These are phyloP conservation scores for Fusarium sp. DNA, from an alignment of 2,329 filamentous ascomycete species.

Conservation along the genomic window DNA sequence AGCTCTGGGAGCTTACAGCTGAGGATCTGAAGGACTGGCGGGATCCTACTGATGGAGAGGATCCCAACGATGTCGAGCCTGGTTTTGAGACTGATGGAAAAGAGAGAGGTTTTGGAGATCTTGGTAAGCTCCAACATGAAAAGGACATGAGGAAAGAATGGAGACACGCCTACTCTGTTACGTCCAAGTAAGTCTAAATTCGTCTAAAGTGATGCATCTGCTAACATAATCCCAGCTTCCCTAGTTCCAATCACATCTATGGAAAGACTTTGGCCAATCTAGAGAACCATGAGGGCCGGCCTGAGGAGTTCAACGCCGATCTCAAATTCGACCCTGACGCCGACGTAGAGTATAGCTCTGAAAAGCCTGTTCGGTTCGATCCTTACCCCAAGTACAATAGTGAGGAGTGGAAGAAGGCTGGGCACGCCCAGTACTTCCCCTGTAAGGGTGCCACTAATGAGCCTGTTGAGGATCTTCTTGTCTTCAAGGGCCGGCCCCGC, in stretches of 20 bases:
- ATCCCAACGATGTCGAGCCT: constrained; percentile 52
- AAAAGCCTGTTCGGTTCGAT: constrained; percentile 70
- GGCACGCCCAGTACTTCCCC: constrained; percentile 69
- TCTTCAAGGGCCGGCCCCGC: constrained; percentile 71
- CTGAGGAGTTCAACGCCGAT: constrained; percentile 48
- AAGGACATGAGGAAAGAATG: constrained; percentile 59
- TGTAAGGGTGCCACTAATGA: constrained; percentile 75
- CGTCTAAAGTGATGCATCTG: constrained; percentile 7
- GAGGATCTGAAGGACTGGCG: constrained; percentile 53
- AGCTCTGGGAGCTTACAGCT: constrained; percentile 53
- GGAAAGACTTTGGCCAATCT: constrained; percentile 66
- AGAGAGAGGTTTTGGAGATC: constrained; percentile 48
- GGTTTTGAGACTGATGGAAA: constrained; percentile 56
- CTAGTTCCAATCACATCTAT: constrained; percentile 65
- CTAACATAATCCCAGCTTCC: constrained; percentile 52
- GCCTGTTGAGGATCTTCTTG: constrained; percentile 70
- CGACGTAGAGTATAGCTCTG: constrained; percentile 56
- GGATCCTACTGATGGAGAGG: constrained; percentile 53
- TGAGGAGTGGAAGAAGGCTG: constrained; percentile 66
- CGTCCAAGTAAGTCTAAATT: constrained; percentile 54
- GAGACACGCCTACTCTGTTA: constrained; percentile 57
- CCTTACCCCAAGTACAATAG: constrained; percentile 80
- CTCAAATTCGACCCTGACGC: constrained; percentile 53
- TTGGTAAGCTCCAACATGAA: constrained; percentile 55
- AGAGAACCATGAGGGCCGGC: constrained; percentile 55